phyloP scores from a whole-genome alignment of 164 flowering plant genomes.

The Berberis vulgaris region DNA sequence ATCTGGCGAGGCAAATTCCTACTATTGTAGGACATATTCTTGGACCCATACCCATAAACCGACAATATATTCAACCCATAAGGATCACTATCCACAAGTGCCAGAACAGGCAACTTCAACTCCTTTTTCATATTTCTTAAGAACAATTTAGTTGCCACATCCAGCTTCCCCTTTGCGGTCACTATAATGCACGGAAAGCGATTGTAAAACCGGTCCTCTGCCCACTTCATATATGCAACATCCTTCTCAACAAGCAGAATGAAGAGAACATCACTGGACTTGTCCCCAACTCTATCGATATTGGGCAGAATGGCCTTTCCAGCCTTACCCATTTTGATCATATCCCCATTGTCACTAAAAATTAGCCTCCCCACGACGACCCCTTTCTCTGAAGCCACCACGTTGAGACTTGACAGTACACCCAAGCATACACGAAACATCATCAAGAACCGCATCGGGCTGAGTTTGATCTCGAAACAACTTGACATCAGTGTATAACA shows the following conservation, averaged over 20 bases:
- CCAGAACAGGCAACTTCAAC: constrained; percentile 81
- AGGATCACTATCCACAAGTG: constrained; percentile 94
- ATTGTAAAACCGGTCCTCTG: constrained; percentile 92
- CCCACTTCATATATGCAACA: constrained; percentile 86
- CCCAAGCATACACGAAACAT: constrained; percentile 84
- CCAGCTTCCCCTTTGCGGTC: constrained; percentile 96
- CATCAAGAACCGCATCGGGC: constrained; percentile 79
- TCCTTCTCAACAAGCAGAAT: constrained; percentile 92
- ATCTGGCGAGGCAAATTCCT: constrained; percentile 88
- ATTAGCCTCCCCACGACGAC: constrained; percentile 85
- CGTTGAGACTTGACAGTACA: constrained; percentile 91
- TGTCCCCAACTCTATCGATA: constrained; percentile 85
- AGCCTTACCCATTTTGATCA: constrained; percentile 96
- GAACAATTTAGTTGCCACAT: constrained; percentile 90
- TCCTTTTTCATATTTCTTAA: constrained; percentile 88
- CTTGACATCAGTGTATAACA: constrained; percentile 95
- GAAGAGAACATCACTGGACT: constrained; percentile 86
- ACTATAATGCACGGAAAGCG: constrained; percentile 89
- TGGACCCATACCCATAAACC: constrained; percentile 95
- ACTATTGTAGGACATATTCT: constrained; percentile 97
- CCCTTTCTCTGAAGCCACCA: constrained; percentile 87
- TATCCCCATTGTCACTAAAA: constrained; percentile 87
- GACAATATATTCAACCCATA: constrained; percentile 91
- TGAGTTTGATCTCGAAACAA: constrained; percentile 88
- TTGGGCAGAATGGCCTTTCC: constrained; percentile 98